Conservation (phyloP, 208 protist species). For the Novymonas esmeraldas region DNA sequence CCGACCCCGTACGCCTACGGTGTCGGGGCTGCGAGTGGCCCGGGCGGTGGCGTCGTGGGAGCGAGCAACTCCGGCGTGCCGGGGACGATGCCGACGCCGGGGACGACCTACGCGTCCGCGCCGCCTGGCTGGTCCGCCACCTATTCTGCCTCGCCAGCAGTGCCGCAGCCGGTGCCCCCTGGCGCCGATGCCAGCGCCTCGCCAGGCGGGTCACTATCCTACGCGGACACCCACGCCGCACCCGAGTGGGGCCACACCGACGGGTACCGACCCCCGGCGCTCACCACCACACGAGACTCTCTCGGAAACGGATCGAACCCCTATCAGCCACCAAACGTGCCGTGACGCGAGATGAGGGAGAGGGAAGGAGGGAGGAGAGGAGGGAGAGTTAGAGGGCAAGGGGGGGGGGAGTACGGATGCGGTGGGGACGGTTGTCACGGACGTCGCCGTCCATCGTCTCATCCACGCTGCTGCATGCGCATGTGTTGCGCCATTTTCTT, state of each 20-base stretch:
- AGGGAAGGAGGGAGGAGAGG: neutral
- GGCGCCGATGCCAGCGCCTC: neutral
- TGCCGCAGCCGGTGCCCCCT: neutral
- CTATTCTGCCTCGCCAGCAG: neutral
- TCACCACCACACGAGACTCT: neutral
- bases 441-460: no score
- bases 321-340: constrained; percentile 27
- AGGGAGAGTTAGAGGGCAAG: neutral
- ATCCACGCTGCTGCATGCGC: neutral
- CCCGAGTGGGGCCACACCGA: neutral
- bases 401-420: no score
- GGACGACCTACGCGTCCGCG: constrained; percentile 1
- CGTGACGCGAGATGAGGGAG: neutral
- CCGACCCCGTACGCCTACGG: neutral
- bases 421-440: no score
- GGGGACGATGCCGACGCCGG: neutral
- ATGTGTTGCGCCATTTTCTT: constrained; percentile 5
- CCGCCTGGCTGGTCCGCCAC: constrained; percentile 1
- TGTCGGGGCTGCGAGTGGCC: neutral
- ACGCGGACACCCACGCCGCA: neutral
- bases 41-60: neutral
- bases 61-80: neutral
- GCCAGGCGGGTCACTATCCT: neutral
- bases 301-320: neutral
- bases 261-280: constrained; percentile 12